Percentiles rank a stretch among this genome's conserved stretches.
These are phyloP conservation scores for Phyllosticta citribraziliensis DNA, from an alignment of 2,329 filamentous ascomycete species.

Conservation along the genomic window DNA sequence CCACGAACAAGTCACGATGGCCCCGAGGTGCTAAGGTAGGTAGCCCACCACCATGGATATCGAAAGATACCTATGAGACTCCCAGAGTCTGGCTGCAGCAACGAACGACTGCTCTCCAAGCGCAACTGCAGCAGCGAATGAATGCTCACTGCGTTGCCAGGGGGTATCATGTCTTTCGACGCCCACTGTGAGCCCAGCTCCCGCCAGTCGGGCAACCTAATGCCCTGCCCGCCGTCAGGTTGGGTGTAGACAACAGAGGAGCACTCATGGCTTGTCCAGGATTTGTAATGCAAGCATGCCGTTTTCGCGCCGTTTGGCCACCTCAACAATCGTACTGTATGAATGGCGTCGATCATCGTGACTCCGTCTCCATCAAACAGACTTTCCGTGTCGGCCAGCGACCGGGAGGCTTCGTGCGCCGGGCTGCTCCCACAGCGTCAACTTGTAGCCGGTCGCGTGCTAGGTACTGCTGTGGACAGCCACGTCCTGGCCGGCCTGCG, in stretches of 20 bases:
- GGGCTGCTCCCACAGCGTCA: background rate
- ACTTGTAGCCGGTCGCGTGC: background rate
- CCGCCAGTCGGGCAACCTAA: background rate
- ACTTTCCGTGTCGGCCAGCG: background rate
- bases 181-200: background rate
- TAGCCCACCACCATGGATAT: too few species aligned
- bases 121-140: too few species aligned
- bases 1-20: too few species aligned
- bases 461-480: background rate
- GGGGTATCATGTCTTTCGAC: background rate
- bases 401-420: background rate
- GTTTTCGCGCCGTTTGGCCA: background rate
- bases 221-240: background rate
- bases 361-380: background rate
- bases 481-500: background rate
- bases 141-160: too few species aligned
- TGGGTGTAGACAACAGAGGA: background rate
- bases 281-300: background rate
- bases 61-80: too few species aligned
- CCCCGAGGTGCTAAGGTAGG: too few species aligned
- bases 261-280: background rate
- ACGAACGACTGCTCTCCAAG: too few species aligned
- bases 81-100: too few species aligned
- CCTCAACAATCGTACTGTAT: too few species aligned
- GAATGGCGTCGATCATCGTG: background rate